These are phyloP conservation scores for Albugo laibachii DNA, from an alignment of 352 stramenopile species.

Conservation along the genomic window DNA sequence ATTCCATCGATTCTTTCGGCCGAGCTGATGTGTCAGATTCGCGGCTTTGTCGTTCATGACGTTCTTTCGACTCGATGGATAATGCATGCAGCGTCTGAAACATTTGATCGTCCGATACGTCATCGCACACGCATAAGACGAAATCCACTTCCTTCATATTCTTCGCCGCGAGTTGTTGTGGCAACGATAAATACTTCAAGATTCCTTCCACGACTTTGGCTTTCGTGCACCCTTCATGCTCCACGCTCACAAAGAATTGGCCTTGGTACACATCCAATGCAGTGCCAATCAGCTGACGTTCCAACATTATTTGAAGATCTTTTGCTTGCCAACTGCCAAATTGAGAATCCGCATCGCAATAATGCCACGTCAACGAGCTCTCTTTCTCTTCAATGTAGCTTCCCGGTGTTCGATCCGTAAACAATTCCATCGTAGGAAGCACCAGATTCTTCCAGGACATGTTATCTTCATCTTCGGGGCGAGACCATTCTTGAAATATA, in stretches of 20 bases:
- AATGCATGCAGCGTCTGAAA: constrained; percentile 72
- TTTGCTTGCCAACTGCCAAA: constrained; percentile 80
- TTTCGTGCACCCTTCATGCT: constrained; percentile 66
- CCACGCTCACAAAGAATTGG: constrained; percentile 60
- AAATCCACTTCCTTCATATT: constrained; percentile 67
- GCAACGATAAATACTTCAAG: constrained; percentile 45
- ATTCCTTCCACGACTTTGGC: constrained; percentile 51
- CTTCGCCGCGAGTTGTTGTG: constrained; percentile 36
- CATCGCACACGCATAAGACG: constrained; percentile 75
- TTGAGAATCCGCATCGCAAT: constrained; percentile 61
- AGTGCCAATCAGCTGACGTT: constrained; percentile 65
- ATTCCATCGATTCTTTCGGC: background rate
- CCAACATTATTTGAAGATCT: constrained; percentile 78
- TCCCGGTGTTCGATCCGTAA: constrained; percentile 52
- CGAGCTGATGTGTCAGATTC: background rate
- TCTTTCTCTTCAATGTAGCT: constrained; percentile 76
- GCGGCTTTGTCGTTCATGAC: constrained; percentile 27
- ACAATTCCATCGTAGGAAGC: constrained; percentile 51
- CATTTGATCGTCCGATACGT: constrained; percentile 81
- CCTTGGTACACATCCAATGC: constrained; percentile 76
- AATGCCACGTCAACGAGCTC: constrained; percentile 77
- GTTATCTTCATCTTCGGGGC: constrained; percentile 17
- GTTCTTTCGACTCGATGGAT: constrained; percentile 50
- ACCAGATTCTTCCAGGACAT: constrained; percentile 68
- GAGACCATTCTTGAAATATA: constrained; percentile 3